Base-by-base conservation (phyloP, 192 early-diverging fungal genomes). In the Entomortierella beljakovae region DNA sequence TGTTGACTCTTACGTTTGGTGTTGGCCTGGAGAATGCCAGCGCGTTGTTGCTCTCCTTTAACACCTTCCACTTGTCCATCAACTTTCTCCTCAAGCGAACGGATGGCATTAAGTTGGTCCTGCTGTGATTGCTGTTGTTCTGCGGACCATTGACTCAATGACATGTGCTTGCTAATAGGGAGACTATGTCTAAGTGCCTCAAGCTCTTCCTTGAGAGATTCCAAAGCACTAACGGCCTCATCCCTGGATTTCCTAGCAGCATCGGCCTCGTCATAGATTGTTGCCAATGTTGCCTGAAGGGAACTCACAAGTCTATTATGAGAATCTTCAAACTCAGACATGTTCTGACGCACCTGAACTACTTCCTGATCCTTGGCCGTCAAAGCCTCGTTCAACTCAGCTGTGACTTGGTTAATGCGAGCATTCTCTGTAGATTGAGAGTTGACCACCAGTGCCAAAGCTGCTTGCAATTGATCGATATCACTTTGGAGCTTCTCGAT, bases 351-450 rank as follows among this genome's bases (percentile, higher is more conserved):
- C n/a, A 79, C 75, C 38, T 79, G 67, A 20, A 79, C 42, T 3
- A 79, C 75, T 29, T 79, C 75, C 38, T 79, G 75, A 42, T 79
- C 75, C 62, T 79, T 79, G 25, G 59, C 61, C n/a, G 75, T 61
- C 48, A 79, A 48, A 7, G 75, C 75, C 28, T 79, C 75, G 57
- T 79, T 79, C 57, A 79, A 29, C 42, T 79, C 75, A 6, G 75
- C 75, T 0, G 75, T 70, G 26, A 79, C 75, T 32, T 70, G 67
- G 29, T 70, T 79, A 16, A 79, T 79, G n/a, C 75, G 75, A 2
- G 75, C 75, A 38, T 69, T 79, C 48, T 79, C 75, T 0, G 75
- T 70, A 0, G 75, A 55, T 13, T 70, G 75, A 29, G 75, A 79
- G 49, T n/a, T 60, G 38, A 62, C 67, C 6, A 79, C 75, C 29